Evolutionary conservation across 768 basidiomycete genomes (phyloP).

Genomic region (Russula emetica): DNA sequence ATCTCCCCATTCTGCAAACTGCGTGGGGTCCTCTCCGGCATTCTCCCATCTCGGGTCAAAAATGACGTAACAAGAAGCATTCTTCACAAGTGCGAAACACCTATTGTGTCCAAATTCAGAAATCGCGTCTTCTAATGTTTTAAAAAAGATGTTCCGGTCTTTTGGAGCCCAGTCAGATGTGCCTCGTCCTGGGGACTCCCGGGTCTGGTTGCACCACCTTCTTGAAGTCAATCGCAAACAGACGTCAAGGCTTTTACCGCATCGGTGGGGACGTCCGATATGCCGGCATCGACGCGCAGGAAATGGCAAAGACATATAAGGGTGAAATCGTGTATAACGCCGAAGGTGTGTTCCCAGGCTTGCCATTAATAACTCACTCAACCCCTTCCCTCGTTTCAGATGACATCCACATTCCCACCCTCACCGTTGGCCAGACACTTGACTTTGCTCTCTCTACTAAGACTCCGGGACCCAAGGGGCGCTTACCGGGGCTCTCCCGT

Average conservation of each 20-base stretch:
- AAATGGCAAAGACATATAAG: slow-evolving; percentile 74
- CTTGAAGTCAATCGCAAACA: slow-evolving; percentile 78
- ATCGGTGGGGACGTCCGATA: slow-evolving; percentile 74
- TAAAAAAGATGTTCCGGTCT: slow-evolving; percentile 62
- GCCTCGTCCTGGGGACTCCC: slow-evolving; percentile 38
- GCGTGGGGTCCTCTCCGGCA: neutral
- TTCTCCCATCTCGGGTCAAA: slow-evolving; percentile 12
- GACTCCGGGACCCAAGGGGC: slow-evolving; percentile 70
- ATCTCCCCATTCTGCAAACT: slow-evolving; percentile 19
- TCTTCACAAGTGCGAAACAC: slow-evolving; percentile 21
- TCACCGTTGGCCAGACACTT: slow-evolving; percentile 77
- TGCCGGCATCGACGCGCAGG: slow-evolving; percentile 70
- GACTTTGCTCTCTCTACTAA: slow-evolving; percentile 69
- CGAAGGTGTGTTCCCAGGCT: slow-evolving; percentile 47
- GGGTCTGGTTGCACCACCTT: slow-evolving; percentile 79
- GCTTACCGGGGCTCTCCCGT: slow-evolving; percentile 60
- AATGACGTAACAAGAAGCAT: slow-evolving; percentile 17
- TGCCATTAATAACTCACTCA: neutral
- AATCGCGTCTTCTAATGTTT: slow-evolving; percentile 46
- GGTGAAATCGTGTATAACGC: slow-evolving; percentile 80
- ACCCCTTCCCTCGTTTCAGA: slow-evolving; percentile 41
- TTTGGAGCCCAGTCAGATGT: slow-evolving; percentile 28
- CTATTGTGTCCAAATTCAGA: too few relatives aligned
- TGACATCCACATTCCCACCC: slow-evolving; percentile 77
- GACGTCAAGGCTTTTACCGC: slow-evolving; percentile 56